A percentile compares a stretch with the other conserved stretches of the same genome.
Conservation (phyloP, 148 eudicot species). For the Rhododendron williamsianum region DNA sequence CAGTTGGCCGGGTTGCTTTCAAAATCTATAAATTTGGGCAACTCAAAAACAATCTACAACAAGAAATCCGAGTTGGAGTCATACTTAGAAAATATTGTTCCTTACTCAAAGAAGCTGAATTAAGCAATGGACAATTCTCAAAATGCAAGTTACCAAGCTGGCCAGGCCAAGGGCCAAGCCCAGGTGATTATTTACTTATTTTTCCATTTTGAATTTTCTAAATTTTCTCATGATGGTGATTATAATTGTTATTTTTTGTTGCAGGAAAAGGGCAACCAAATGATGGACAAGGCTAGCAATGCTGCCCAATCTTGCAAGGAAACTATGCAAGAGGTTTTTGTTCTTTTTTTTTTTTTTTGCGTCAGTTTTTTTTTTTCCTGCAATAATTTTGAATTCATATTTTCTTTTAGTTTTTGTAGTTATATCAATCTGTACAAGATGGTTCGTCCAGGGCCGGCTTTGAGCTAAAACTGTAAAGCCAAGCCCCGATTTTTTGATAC, state of each 20-base stretch:
- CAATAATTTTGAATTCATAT: too few relatives aligned
- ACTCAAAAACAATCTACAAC: not conserved
- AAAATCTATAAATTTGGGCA: constrained; percentile 15
- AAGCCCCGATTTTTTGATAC: too few relatives aligned
- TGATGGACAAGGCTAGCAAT: constrained; percentile 55
- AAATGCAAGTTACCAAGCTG: constrained; percentile 31
- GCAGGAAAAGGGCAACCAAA: constrained; percentile 54
- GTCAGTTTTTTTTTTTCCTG: too few relatives aligned
- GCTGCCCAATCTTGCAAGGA: constrained; percentile 59
- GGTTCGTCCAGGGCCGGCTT: too few relatives aligned
- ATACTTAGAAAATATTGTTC: not conserved
- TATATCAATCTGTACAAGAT: too few relatives aligned
- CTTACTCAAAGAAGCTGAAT: not conserved
- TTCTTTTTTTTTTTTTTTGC: too few relatives aligned
- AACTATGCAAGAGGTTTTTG: constrained; percentile 33
- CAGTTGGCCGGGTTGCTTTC: not conserved
- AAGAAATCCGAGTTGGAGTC: constrained; percentile 9
- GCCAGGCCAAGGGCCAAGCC: constrained; percentile 46
- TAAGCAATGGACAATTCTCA: constrained; percentile 26
- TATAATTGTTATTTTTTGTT: not conserved
- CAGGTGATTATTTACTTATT: constrained; percentile 23
- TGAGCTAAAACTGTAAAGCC: too few relatives aligned
- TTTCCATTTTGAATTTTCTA: not conserved
- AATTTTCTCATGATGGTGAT: not conserved
- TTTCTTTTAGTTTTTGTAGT: too few relatives aligned